phyloP scores from a whole-genome alignment of 2,329 filamentous ascomycete genomes.

The Zymoseptoria crescenta region DNA sequence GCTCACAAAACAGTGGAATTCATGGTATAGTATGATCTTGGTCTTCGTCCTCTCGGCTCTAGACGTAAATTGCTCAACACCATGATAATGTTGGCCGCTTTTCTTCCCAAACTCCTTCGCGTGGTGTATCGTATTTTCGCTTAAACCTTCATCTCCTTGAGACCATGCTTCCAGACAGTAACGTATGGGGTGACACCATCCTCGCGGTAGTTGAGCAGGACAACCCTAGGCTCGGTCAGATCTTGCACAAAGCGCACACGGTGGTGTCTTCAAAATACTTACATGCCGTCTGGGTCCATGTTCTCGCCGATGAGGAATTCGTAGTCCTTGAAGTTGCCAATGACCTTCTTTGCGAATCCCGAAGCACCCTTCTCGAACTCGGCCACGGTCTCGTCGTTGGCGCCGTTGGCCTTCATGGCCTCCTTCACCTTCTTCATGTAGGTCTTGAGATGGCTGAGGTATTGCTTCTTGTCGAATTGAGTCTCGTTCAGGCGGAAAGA shows the following conservation, averaged over 20 bases:
- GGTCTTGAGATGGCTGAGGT: conserved; percentile 75
- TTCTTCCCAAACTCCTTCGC: conserved; percentile 2
- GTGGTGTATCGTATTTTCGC: not conserved
- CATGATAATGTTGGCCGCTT: conserved; percentile 1
- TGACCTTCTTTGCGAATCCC: conserved; percentile 72
- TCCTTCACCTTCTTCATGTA: conserved; percentile 90
- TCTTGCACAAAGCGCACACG: not conserved
- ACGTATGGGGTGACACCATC: conserved; percentile 87
- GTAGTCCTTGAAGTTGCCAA: conserved; percentile 86
- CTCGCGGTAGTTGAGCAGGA: conserved; percentile 95
- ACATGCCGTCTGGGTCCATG: conserved; percentile 94
- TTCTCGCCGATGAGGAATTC: conserved; percentile 89
- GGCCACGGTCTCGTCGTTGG: conserved; percentile 58
- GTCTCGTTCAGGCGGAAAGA: conserved; percentile 82
- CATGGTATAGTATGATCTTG: conserved; percentile 13
- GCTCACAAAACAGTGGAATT: conserved; percentile 6
- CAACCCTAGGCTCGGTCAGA: conserved; percentile 49
- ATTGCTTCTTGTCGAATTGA: conserved; percentile 79
- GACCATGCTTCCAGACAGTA: conserved; percentile 90
- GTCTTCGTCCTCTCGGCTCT: conserved; percentile 4
- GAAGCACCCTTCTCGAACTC: conserved; percentile 72
- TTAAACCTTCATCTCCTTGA: conserved; percentile 87
- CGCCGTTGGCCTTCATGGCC: conserved; percentile 55
- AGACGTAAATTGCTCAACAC: conserved; percentile 3
- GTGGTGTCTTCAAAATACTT: conserved; percentile 34